Evolutionary conservation across 202 grass and related monocot genomes (phyloP).

Genomic region (Brachypodium distachyon): DNA sequence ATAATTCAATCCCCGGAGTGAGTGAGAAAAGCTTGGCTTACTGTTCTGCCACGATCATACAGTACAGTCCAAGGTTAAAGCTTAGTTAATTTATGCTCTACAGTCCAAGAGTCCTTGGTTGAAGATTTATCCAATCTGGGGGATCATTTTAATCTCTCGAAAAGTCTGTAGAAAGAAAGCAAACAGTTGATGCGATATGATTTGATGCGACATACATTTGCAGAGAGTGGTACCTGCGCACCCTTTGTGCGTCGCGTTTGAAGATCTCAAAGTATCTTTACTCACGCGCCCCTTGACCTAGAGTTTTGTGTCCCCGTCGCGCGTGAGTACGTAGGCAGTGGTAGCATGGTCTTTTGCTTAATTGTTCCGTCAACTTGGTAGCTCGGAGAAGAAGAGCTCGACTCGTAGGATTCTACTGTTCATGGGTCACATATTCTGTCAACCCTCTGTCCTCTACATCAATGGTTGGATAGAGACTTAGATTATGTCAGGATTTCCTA

Average conservation of each 20-base stretch:
- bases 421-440: no score
- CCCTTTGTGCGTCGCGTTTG: not conserved
- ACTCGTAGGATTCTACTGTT: no score
- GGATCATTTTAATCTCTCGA: not conserved
- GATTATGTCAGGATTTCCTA: no score
- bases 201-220: conserved; percentile 26
- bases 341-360: not conserved
- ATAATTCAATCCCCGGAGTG: not conserved
- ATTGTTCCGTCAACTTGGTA: not conserved
- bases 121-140: no score
- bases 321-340: no score
- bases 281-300: conserved; percentile 31
- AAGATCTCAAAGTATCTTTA: conserved; percentile 36
- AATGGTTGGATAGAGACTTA: no score
- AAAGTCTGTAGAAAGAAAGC: not conserved
- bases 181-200: conserved; percentile 28
- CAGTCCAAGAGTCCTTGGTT: no score
- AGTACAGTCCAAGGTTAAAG: no score
- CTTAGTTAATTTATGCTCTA: no score
- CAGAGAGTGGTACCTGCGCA: not conserved
- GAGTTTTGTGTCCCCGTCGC: not conserved
- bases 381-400: no score
- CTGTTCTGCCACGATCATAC: not conserved
- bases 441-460: no score
- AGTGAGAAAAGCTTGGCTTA: not conserved